Evolutionary conservation across 1,284 basidiomycete species (phyloP).

Genomic region (Pseudozyma flocculosa): DNA sequence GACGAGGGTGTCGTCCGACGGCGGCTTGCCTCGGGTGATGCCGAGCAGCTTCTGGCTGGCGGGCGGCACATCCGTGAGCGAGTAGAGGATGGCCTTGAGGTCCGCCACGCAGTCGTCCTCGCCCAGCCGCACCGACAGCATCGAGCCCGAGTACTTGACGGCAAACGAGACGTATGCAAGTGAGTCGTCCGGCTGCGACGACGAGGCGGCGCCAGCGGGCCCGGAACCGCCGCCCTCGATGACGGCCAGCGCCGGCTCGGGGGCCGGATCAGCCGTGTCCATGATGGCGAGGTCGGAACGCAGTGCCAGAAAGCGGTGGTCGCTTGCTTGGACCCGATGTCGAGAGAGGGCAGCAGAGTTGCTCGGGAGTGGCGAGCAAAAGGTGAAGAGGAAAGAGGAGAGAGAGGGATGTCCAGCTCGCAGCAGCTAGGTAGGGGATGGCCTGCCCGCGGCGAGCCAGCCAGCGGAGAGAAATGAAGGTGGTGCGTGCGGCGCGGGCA

Average conservation of each 20-base stretch:
- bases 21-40: conserved; percentile 78
- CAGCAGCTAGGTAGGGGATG: no score
- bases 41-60: conserved; percentile 87
- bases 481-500: no score
- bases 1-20: conserved; percentile 59
- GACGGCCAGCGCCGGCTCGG: background rate
- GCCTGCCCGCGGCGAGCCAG: no score
- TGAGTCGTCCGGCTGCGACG: background rate
- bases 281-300: no score
- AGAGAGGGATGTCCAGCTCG: no score
- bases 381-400: no score
- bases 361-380: no score
- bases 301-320: no score
- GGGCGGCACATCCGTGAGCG: conserved; percentile 75
- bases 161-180: conserved; percentile 17
- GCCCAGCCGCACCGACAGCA: conserved; percentile 23
- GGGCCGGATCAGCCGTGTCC: background rate
- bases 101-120: conserved; percentile 48
- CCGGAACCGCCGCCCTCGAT: background rate
- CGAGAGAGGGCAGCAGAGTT: no score
- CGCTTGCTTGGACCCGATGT: no score
- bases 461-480: no score
- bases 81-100: conserved; percentile 62
- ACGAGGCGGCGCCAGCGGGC: background rate
- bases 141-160: conserved; percentile 32